Percentiles rank a stretch among this genome's conserved stretches.
These are phyloP conservation scores for Neurospora sublineolata DNA, from an alignment of 495 filamentous ascomycete species.

Conservation along the genomic window DNA sequence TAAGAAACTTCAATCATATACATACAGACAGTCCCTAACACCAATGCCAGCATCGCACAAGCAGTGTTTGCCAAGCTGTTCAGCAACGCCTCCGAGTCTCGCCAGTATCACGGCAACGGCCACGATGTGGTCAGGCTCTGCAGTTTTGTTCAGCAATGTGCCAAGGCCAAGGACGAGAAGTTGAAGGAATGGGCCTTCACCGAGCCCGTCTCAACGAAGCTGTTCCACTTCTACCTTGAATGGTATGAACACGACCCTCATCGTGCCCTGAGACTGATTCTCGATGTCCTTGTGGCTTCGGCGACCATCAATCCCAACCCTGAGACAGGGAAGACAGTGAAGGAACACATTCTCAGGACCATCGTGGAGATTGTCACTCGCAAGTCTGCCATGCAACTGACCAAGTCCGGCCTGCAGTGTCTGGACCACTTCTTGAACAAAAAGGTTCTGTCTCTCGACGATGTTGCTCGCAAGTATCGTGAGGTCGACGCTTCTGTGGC, in stretches of 20 bases:
- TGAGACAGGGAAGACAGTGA: slow-evolving; percentile 22
- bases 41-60: slow-evolving; percentile 14
- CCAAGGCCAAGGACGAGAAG: slow-evolving; percentile 29
- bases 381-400: slow-evolving; percentile 38
- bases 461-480: slow-evolving; percentile 26
- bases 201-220: slow-evolving; percentile 39
- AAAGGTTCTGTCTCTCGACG: slow-evolving; percentile 29
- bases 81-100: slow-evolving; percentile 32
- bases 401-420: slow-evolving; percentile 52
- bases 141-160: slow-evolving; percentile 42
- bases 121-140: slow-evolving; percentile 41
- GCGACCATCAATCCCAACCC: slow-evolving; percentile 37
- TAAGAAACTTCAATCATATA: background rate
- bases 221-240: slow-evolving; percentile 61
- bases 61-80: slow-evolving; percentile 29
- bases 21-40: slow-evolving; percentile 1
- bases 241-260: slow-evolving; percentile 63
- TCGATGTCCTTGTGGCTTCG: slow-evolving; percentile 46
- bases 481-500: slow-evolving; percentile 17
- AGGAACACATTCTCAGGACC: slow-evolving; percentile 27
- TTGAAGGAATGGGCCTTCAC: slow-evolving; percentile 37
- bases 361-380: slow-evolving; percentile 39
- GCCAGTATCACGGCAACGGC: slow-evolving; percentile 22
- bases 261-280: slow-evolving; percentile 62
- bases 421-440: slow-evolving; percentile 50